phyloP scores from a whole-genome alignment of 305 asterid genomes.

The Withania somnifera region DNA sequence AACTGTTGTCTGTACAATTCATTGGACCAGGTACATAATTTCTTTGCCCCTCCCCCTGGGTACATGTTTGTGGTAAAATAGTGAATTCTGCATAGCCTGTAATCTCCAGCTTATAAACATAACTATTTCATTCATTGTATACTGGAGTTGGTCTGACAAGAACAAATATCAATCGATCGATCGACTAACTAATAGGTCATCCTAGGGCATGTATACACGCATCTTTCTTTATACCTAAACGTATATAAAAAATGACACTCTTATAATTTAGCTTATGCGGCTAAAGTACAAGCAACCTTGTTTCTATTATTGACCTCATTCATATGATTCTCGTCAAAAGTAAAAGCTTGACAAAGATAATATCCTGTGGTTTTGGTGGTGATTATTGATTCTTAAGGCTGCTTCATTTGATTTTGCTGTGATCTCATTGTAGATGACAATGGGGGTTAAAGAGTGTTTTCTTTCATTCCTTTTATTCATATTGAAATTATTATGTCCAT shows the following conservation, averaged over 20 bases:
- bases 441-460: neutral
- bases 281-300: neutral
- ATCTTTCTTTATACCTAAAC: neutral
- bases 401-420: neutral
- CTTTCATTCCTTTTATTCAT: neutral
- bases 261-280: neutral
- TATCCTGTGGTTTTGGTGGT: neutral
- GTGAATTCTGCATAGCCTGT: neutral
- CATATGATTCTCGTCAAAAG: neutral
- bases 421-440: neutral
- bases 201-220: neutral
- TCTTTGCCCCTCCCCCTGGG: neutral
- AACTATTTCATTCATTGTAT: neutral
- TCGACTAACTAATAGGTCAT: neutral
- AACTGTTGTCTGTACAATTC: constrained; percentile 83
- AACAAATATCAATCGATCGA: neutral
- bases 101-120: neutral
- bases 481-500: neutral
- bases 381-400: neutral
- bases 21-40: constrained; percentile 55
- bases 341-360: neutral
- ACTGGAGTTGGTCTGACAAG: neutral
- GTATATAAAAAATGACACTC: neutral
- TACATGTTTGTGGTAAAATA: neutral
- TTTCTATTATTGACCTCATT: neutral